Percentiles rank a stretch among this genome's conserved stretches.
These are phyloP conservation scores for Persicaria tinctoria DNA, from an alignment of 148 eudicot species.

Conservation along the genomic window DNA sequence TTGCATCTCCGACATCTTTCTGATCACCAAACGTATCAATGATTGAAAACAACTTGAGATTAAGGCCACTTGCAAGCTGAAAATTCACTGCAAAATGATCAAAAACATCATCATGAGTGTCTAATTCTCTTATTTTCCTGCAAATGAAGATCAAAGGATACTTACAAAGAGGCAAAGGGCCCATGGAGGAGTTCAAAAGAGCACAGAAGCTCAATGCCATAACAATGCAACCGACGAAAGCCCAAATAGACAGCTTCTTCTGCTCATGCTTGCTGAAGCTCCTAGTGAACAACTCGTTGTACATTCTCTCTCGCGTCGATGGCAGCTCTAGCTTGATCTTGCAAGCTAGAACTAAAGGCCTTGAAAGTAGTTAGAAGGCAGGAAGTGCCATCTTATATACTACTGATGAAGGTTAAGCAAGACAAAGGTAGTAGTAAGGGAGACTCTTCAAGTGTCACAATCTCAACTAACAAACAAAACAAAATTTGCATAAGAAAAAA, in stretches of 20 bases:
- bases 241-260: slow-evolving; percentile 21
- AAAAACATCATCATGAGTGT: background rate
- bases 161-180: slow-evolving; percentile 26
- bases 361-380: background rate
- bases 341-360: background rate
- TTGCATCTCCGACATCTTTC: background rate
- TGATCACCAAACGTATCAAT: background rate
- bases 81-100: slow-evolving; percentile 13
- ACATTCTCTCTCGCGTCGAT: slow-evolving; percentile 15
- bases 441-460: slow-evolving; percentile 5
- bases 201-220: slow-evolving; percentile 26
- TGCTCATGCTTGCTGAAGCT: slow-evolving; percentile 30
- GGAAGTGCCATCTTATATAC: background rate
- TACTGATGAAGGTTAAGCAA: background rate
- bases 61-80: background rate
- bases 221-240: slow-evolving; percentile 20
- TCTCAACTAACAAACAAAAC: background rate
- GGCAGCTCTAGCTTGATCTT: background rate
- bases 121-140: background rate
- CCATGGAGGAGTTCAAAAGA: slow-evolving; percentile 18
- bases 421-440: background rate
- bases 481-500: background rate
- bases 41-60: background rate
- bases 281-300: slow-evolving; percentile 28
- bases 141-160: background rate